Evolutionary conservation across 345 rosid genomes (phyloP).

Genomic region (Fremontodendron californicum): DNA sequence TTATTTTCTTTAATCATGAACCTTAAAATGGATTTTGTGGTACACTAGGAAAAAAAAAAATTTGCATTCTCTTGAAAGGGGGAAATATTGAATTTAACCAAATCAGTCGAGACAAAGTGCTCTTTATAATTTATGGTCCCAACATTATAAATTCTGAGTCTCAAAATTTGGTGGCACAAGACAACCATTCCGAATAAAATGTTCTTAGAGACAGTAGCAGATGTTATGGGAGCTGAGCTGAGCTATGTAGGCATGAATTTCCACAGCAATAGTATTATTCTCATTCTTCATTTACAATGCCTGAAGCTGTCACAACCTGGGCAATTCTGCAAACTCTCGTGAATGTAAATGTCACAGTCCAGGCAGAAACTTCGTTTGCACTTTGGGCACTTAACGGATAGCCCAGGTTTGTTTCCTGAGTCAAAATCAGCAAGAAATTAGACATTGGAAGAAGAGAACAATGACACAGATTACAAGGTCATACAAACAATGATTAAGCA

Average conservation of each 20-base stretch:
- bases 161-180: no score
- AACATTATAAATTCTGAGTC: neutral
- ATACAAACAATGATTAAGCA: neutral
- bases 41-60: neutral
- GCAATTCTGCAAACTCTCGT: constrained; percentile 87
- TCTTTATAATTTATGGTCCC: neutral
- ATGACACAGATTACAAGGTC: neutral
- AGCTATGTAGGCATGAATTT: neutral
- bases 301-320: constrained; percentile 84
- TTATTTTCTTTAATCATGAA: neutral
- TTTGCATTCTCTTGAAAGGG: neutral
- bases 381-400: constrained; percentile 58
- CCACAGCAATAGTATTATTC: neutral
- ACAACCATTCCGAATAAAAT: no score
- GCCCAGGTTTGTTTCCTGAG: constrained; percentile 57
- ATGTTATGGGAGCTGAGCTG: no score
- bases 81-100: neutral
- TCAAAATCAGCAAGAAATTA: constrained; percentile 2
- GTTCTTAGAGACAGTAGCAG: no score
- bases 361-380: constrained; percentile 73
- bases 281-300: constrained; percentile 17
- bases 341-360: constrained; percentile 87
- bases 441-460: neutral
- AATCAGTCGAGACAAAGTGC: neutral
- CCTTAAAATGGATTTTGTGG: neutral